Conservation (phyloP, 2,329 filamentous ascomycete species). For the Sclerotinia glacialis region DNA sequence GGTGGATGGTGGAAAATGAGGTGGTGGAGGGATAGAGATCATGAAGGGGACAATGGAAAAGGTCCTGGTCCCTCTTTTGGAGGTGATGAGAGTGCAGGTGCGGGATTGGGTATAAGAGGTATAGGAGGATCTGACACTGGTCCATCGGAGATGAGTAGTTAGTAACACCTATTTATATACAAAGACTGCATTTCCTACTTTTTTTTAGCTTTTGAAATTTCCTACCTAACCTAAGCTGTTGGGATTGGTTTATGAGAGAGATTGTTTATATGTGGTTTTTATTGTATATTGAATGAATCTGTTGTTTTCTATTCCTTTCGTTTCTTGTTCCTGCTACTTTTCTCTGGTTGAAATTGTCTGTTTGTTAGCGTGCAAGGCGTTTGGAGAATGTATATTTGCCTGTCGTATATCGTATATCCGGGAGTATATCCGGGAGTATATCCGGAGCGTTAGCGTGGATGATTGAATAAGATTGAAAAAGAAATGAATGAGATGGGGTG, state of each 20-base stretch:
- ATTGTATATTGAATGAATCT: background rate
- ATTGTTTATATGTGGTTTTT: background rate
- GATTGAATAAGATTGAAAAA: background rate
- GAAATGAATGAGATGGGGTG: background rate
- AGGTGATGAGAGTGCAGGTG: background rate
- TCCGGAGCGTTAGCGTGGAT: background rate
- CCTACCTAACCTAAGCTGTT: background rate
- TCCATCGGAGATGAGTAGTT: background rate
- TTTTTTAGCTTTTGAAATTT: background rate
- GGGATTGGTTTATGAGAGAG: background rate
- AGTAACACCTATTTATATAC: constrained; percentile 4
- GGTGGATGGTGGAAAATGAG: constrained; percentile 53
- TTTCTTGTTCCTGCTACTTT: background rate
- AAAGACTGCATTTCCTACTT: background rate
- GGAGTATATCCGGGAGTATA: too few species aligned
- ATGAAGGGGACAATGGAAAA: constrained; percentile 24
- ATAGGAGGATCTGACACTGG: background rate
- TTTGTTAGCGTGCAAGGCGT: background rate
- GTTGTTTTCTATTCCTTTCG: background rate
- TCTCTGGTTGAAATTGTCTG: background rate
- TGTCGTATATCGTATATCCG: background rate
- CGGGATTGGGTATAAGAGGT: background rate
- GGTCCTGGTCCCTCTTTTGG: constrained; percentile 25
- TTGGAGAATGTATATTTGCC: background rate
- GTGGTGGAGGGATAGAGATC: constrained; percentile 48